Conservation (phyloP, 306 rosid genomes). For the Cicer pinnatifidum region DNA sequence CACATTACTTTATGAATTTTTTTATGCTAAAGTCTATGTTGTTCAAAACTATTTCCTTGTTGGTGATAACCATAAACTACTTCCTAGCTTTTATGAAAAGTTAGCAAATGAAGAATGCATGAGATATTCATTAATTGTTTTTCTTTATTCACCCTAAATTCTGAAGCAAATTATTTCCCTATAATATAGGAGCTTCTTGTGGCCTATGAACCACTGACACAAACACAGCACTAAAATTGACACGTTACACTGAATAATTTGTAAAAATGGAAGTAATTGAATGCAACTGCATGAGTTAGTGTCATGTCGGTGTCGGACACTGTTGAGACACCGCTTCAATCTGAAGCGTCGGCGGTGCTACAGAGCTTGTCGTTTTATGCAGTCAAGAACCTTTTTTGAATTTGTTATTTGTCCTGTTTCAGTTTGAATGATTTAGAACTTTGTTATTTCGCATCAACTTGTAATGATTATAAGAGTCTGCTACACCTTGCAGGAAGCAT, state of each 20-base stretch:
- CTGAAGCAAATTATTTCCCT: not conserved
- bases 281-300: not conserved
- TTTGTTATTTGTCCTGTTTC: constrained; percentile 23
- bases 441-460: constrained; percentile 38
- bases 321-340: not conserved
- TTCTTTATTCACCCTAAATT: not conserved
- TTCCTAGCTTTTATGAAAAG: not conserved
- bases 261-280: not conserved
- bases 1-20: not conserved
- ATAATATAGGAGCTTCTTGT: not conserved
- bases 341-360: not conserved
- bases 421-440: constrained; percentile 1
- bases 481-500: constrained; percentile 63
- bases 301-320: not conserved
- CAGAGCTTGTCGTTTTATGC: not conserved
- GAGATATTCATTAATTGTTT: constrained; percentile 3
- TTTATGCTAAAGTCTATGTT: not conserved
- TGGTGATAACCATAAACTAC: constrained; percentile 12
- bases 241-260: not conserved
- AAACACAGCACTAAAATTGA: not conserved
- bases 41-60: constrained; percentile 7
- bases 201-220: not conserved
- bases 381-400: not conserved
- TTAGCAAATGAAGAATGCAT: constrained; percentile 13
- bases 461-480: constrained; percentile 36